phyloP scores from a whole-genome alignment of 1,284 basidiomycete species.

The Leccinum proliferum region DNA sequence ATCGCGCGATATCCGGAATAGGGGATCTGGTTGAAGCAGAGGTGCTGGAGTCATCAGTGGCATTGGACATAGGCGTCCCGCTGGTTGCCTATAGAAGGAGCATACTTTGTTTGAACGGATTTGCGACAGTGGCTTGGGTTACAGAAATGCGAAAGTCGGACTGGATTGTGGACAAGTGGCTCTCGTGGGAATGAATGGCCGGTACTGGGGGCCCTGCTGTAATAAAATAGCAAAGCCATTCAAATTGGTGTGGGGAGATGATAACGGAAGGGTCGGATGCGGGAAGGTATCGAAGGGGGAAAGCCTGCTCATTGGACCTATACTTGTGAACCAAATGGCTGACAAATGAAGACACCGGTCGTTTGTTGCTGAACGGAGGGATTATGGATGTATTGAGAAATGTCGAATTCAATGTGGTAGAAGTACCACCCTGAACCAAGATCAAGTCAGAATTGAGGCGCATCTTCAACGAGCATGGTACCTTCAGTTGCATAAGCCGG shows the following conservation, averaged over 20 bases:
- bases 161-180: too few relatives aligned
- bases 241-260: conserved; percentile 48
- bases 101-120: too few relatives aligned
- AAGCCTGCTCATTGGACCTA: conserved; percentile 61
- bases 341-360: conserved; percentile 36
- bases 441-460: too few relatives aligned
- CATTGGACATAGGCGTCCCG: conserved; percentile 39
- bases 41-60: conserved; percentile 35
- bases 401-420: conserved; percentile 12
- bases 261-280: conserved; percentile 12
- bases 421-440: conserved; percentile 6
- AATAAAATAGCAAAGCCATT: conserved; percentile 43
- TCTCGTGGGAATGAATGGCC: too few relatives aligned
- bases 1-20: conserved; percentile 11
- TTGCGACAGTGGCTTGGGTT: too few relatives aligned
- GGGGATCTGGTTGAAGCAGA: conserved; percentile 7
- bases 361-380: conserved; percentile 69
- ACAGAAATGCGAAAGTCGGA: too few relatives aligned
- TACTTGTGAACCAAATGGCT: conserved; percentile 36
- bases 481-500: too few relatives aligned
- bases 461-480: too few relatives aligned
- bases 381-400: conserved; percentile 42
- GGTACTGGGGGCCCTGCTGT: too few relatives aligned
- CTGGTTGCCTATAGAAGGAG: too few relatives aligned
- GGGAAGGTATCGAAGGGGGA: conserved; percentile 40